Percentiles rank a stretch among this genome's conserved stretches.
Conservation (phyloP, 805 yeast genomes). For the Myxozyma udenii region DNA sequence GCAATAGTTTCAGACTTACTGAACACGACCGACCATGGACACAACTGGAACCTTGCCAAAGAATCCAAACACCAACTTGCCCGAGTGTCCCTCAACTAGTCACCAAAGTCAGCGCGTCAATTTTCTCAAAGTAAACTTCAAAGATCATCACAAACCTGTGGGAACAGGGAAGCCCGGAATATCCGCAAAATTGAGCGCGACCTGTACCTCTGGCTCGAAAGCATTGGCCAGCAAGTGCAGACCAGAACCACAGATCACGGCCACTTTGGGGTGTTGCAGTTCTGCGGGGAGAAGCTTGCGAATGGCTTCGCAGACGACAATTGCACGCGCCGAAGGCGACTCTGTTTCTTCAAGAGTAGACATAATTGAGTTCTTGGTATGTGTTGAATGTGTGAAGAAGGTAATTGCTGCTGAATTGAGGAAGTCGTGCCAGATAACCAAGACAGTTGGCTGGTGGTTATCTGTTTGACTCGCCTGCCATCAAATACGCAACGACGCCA, state of each 20-base stretch:
- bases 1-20: too few relatives aligned
- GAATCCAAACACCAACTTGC: slow-evolving; percentile 72
- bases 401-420: too few relatives aligned
- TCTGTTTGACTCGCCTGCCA: too few relatives aligned
- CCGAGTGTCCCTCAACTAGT: slow-evolving; percentile 80
- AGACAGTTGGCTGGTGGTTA: too few relatives aligned
- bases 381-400: too few relatives aligned
- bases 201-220: slow-evolving; percentile 40
- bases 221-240: slow-evolving; percentile 75
- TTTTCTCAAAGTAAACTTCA: background rate
- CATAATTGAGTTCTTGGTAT: too few relatives aligned
- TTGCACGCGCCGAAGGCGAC: slow-evolving; percentile 14
- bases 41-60: slow-evolving; percentile 79
- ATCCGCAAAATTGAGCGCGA: slow-evolving; percentile 57
- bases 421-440: too few relatives aligned
- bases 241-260: slow-evolving; percentile 93
- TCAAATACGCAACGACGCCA: too few relatives aligned
- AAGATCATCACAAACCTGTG: slow-evolving; percentile 45
- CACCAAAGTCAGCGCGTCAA: background rate
- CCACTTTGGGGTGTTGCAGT: slow-evolving; percentile 52
- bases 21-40: slow-evolving; percentile 92
- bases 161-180: slow-evolving; percentile 81
- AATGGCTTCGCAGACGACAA: slow-evolving; percentile 13
- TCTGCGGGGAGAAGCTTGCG: slow-evolving; percentile 8
- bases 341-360: too few relatives aligned